Conservation (phyloP, 495 filamentous ascomycete species). For the Aspergillus hancockii region DNA sequence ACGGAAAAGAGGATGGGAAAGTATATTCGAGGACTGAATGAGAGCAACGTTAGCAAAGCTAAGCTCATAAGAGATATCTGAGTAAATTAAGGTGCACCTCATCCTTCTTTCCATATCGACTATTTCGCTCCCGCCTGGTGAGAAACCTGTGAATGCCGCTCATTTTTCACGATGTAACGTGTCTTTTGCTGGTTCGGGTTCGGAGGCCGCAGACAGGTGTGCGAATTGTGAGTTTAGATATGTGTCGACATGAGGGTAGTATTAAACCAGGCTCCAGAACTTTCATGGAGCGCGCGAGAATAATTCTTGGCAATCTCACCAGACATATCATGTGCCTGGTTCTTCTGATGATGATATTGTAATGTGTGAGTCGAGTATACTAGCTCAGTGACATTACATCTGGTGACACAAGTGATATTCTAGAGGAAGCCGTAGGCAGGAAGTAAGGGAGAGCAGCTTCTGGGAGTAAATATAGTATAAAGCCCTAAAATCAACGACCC, state of each 20-base stretch:
- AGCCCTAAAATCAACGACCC: background rate
- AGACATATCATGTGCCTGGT: slow-evolving; percentile 30
- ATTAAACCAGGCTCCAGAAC: slow-evolving; percentile 35
- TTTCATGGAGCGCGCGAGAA: slow-evolving; percentile 23
- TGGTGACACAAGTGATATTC: slow-evolving; percentile 1
- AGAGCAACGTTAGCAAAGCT: slow-evolving; percentile 20
- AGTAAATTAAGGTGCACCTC: slow-evolving; percentile 32
- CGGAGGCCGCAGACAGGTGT: slow-evolving; percentile 1
- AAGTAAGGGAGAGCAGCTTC: background rate
- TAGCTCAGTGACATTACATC: slow-evolving; percentile 29
- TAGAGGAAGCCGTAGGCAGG: background rate
- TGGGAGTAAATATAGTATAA: background rate
- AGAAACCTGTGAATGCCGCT: slow-evolving; percentile 69
- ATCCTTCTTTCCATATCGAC: slow-evolving; percentile 52
- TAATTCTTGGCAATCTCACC: slow-evolving; percentile 7
- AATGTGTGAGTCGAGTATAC: slow-evolving; percentile 12
- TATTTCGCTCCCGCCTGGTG: slow-evolving; percentile 69
- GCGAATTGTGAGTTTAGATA: slow-evolving; percentile 9
- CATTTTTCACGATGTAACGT: slow-evolving; percentile 36
- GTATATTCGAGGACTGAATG: slow-evolving; percentile 24
- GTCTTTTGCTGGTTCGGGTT: background rate
- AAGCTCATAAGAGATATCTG: background rate
- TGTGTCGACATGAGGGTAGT: slow-evolving; percentile 32
- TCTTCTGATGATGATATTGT: slow-evolving; percentile 23
- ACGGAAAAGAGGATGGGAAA: slow-evolving; percentile 33